Evolutionary conservation across 1,139 yeast species (phyloP), one percentile per base, ranked within the genome.

Genomic region (Blastobotrys arbuscula): DNA sequence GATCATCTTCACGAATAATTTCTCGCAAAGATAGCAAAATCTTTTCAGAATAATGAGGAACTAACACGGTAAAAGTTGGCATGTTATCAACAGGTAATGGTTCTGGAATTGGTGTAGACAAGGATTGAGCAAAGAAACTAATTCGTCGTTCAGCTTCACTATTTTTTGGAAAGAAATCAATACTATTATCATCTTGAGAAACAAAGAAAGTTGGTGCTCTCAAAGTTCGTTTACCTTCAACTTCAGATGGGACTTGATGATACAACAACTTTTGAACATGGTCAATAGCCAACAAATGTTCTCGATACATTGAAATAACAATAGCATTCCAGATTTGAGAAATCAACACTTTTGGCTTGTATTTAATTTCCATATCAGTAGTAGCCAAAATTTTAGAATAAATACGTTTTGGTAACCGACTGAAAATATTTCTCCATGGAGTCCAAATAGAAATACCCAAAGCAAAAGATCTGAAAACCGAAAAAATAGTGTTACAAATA

Each of bases 91-190:
- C 97, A 36, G 98, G 98, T 63, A 92, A 77, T 53, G 98, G 97
- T 72, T 92, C 97, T 56, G 96, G 96, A 62, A 92, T 90, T 59
- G 98, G 98, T 53, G 97, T 92, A 47, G 98, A 95, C 71, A 92
- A 77, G 21, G 97, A 90, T 72, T 92, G 98, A 51, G 98, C 98
- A 73, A 92, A 92, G 84, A 92, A 92, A 50, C 97, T 87, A 61
- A 92, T 89, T 80, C 98, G 94, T 76, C 98, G 88, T 74, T 92
- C 98, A 55, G 98, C 98, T 72, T 92, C 98, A 45, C 97, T 88
- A 70, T 90, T 81, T 65, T 82, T 77, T 60, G 97, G 97, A 88
- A 90, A 92, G 66, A 88, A 92, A 53, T 86, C 94, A 61, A 87
- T 84, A 63, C 86, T 86, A 76, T 89, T 88, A 70, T 92, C 97